Evolutionary conservation across 2,329 filamentous ascomycete genomes (phyloP).

Genomic region (Cercospora nicotianae): DNA sequence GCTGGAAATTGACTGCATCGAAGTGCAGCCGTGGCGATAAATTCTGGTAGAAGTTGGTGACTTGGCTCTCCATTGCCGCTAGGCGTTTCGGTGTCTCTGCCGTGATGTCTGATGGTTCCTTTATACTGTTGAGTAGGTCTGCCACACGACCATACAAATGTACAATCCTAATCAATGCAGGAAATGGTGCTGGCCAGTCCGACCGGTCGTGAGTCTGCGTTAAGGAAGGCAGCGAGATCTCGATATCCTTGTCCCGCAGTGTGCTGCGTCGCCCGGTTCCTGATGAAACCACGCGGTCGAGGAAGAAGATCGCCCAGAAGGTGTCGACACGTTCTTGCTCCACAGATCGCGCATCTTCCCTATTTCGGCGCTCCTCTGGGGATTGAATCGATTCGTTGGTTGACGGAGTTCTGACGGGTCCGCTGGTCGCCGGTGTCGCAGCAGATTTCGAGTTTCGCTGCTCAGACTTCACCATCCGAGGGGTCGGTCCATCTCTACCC

Average conservation of each 20-base stretch:
- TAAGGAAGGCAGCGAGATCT: slow-evolving; percentile 66
- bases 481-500: slow-evolving; percentile 57
- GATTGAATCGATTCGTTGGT: slow-evolving; percentile 43
- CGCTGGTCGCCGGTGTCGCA: slow-evolving; percentile 28
- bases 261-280: slow-evolving; percentile 83
- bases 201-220: slow-evolving; percentile 55
- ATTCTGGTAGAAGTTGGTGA: slow-evolving; percentile 72
- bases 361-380: slow-evolving; percentile 61
- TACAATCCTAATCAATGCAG: slow-evolving; percentile 77
- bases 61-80: slow-evolving; percentile 74
- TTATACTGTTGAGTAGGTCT: slow-evolving; percentile 79
- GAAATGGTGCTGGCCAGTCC: slow-evolving; percentile 75
- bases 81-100: slow-evolving; percentile 71
- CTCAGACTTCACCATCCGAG: slow-evolving; percentile 53
- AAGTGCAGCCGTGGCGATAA: slow-evolving; percentile 76
- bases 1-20: slow-evolving; percentile 81
- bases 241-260: slow-evolving; percentile 79
- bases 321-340: slow-evolving; percentile 84
- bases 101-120: slow-evolving; percentile 71
- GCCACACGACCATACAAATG: slow-evolving; percentile 83
- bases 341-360: slow-evolving; percentile 57
- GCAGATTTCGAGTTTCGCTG: slow-evolving; percentile 6
- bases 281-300: slow-evolving; percentile 84
- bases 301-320: slow-evolving; percentile 82
- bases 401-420: slow-evolving; percentile 44